A percentile compares a stretch with the other conserved stretches of the same genome.
Evolutionary conservation across 192 early-diverging fungal species (phyloP).

Genomic region (Linnemannia elongata): DNA sequence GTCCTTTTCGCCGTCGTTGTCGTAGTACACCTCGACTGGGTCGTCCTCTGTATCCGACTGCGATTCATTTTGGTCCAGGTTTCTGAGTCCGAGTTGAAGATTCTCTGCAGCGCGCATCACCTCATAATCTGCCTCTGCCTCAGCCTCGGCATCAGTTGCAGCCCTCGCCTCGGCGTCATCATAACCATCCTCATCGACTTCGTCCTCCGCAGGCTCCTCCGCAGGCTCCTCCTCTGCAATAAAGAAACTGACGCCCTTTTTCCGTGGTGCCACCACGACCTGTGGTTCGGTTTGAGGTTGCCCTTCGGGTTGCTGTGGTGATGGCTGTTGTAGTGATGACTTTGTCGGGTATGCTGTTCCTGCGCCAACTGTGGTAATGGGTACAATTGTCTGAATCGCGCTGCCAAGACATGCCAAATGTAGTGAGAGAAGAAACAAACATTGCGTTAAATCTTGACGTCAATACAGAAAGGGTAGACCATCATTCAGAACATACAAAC

Average conservation of each 20-base stretch:
- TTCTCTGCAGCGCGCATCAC: slow-evolving; percentile 19
- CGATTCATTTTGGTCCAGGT: slow-evolving; percentile 22
- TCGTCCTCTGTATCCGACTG: slow-evolving; percentile 19
- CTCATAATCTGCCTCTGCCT: slow-evolving; percentile 22
- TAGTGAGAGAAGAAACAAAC: background rate
- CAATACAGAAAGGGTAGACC: background rate
- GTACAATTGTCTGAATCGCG: background rate
- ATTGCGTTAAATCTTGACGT: background rate
- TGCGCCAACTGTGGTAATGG: background rate
- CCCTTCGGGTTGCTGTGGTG: background rate
- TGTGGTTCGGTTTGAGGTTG: background rate
- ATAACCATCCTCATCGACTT: slow-evolving; percentile 29
- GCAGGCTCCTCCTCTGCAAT: slow-evolving; percentile 19
- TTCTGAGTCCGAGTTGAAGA: slow-evolving; percentile 17
- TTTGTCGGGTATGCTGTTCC: background rate
- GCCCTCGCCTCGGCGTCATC: slow-evolving; percentile 17
- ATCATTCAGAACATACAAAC: background rate
- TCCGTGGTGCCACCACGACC: background rate
- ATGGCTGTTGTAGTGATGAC: background rate
- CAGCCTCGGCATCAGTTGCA: background rate
- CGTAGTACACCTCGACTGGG: slow-evolving; percentile 41
- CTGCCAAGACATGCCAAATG: background rate
- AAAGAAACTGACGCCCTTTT: slow-evolving; percentile 42
- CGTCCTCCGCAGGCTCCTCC: slow-evolving; percentile 26
- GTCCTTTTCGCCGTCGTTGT: slow-evolving; percentile 37